These are phyloP conservation scores for Pelargonium citronellum DNA, from an alignment of 441 rosid genomes.

Conservation along the genomic window DNA sequence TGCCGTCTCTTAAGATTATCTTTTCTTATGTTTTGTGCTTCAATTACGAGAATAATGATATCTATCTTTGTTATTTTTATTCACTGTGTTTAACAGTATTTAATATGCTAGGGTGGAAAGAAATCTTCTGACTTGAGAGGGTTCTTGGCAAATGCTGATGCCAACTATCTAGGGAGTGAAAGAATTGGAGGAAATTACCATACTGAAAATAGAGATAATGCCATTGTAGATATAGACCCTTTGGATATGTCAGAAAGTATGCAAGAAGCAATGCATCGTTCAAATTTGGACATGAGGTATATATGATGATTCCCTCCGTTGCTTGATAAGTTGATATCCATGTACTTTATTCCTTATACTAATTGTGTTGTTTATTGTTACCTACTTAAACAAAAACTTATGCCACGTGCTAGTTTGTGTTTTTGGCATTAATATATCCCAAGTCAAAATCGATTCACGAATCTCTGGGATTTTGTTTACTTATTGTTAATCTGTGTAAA, in stretches of 20 bases:
- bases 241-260: slow-evolving; percentile 96
- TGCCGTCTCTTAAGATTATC: not conserved
- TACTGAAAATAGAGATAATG: slow-evolving; percentile 34
- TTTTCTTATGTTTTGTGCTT: not conserved
- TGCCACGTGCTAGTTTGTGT: not conserved
- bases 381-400: not conserved
- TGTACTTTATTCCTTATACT: not conserved
- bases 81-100: not conserved
- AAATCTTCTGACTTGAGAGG: slow-evolving; percentile 60
- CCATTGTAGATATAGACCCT: slow-evolving; percentile 52
- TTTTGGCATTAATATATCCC: not conserved
- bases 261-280: slow-evolving; percentile 96
- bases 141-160: slow-evolving; percentile 67
- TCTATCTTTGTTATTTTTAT: not conserved
- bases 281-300: slow-evolving; percentile 90
- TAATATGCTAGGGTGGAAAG: slow-evolving; percentile 51
- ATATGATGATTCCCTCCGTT: slow-evolving; percentile 25
- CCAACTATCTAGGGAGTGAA: slow-evolving; percentile 44
- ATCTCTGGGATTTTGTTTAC: not conserved
- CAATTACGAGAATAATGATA: not conserved
- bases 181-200: slow-evolving; percentile 38
- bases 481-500: not conserved
- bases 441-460: not conserved
- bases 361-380: too few relatives aligned
- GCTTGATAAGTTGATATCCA: slow-evolving; percentile 9